These are phyloP conservation scores for Mentha longifolia DNA, from an alignment of 257 asterid species.

Conservation along the genomic window DNA sequence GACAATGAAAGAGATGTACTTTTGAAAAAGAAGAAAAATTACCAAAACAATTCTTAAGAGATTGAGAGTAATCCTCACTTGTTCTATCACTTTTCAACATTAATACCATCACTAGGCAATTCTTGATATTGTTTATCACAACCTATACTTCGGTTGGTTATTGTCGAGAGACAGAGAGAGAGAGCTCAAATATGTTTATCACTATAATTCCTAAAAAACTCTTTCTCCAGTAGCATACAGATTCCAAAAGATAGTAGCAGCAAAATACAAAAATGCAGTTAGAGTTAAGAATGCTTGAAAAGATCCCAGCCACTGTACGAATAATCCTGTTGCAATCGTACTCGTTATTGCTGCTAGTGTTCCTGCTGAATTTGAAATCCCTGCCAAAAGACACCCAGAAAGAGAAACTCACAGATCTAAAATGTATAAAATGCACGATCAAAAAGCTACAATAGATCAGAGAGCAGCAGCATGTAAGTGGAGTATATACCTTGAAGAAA, in stretches of 20 bases:
- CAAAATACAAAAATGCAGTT: conserved; percentile 86
- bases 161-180: neutral
- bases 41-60: too few species aligned
- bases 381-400: conserved; percentile 35
- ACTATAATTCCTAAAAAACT: conserved; percentile 55
- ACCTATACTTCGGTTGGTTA: neutral
- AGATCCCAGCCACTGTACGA: conserved; percentile 92
- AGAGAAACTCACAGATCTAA: too few species aligned
- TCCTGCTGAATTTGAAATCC: conserved; percentile 93
- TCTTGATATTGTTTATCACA: neutral
- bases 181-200: neutral
- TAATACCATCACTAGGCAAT: too few species aligned
- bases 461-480: neutral
- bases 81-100: too few species aligned
- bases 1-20: too few species aligned
- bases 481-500: conserved; percentile 65
- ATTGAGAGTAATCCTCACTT: too few species aligned
- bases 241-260: conserved; percentile 80
- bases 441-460: neutral
- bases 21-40: too few species aligned
- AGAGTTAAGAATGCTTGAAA: conserved; percentile 85
- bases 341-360: conserved; percentile 91
- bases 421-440: neutral
- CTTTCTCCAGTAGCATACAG: conserved; percentile 88
- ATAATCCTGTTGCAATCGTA: conserved; percentile 86